A percentile compares a stretch with the other conserved stretches of the same genome.
Evolutionary conservation across 2,329 filamentous ascomycete species (phyloP).

Genomic region (Fusarium nelsonii): DNA sequence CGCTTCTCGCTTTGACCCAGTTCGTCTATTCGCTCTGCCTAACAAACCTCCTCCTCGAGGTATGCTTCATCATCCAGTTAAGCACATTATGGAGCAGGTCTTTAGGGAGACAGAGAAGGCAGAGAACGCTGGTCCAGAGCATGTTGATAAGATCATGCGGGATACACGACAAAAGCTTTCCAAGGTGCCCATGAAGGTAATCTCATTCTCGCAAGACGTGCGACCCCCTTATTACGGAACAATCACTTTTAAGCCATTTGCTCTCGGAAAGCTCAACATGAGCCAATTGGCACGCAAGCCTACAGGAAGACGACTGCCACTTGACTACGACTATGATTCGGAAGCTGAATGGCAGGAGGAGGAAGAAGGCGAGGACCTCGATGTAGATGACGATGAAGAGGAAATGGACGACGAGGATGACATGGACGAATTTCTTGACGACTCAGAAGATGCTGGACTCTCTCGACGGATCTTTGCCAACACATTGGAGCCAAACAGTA

Average conservation of each 20-base stretch:
- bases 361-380: constrained; percentile 75
- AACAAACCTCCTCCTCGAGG: constrained; percentile 59
- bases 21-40: constrained; percentile 61
- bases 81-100: constrained; percentile 69
- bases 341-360: constrained; percentile 91
- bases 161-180: constrained; percentile 59
- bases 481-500: constrained; percentile 80
- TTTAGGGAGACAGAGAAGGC: constrained; percentile 61
- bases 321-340: constrained; percentile 87
- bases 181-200: constrained; percentile 71
- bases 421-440: constrained; percentile 90
- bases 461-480: constrained; percentile 71
- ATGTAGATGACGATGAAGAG: constrained; percentile 75
- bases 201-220: constrained; percentile 73
- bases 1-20: constrained; percentile 58
- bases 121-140: constrained; percentile 53
- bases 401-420: constrained; percentile 83
- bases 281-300: constrained; percentile 67
- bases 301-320: constrained; percentile 66
- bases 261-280: constrained; percentile 60
- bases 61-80: constrained; percentile 65
- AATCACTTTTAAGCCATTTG: constrained; percentile 69
- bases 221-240: constrained; percentile 80
- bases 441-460: constrained; percentile 77
- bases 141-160: constrained; percentile 51